Percentiles rank a stretch among this genome's conserved stretches.
phyloP scores from a whole-genome alignment of 1,139 yeast species.

The Sugiyamaella pinicola region DNA sequence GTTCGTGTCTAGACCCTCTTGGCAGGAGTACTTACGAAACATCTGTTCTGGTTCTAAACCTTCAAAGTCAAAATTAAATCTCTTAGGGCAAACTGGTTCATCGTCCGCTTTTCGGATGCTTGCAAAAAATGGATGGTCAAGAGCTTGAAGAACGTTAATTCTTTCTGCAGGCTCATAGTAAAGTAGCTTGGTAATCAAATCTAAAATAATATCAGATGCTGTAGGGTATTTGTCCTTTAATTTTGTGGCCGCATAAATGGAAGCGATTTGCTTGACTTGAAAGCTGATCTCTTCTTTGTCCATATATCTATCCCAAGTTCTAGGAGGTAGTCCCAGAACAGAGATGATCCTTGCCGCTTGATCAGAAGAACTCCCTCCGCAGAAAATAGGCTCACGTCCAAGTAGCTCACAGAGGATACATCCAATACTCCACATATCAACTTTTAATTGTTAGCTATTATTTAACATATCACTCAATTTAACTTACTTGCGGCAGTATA shows the following conservation, averaged over 20 bases:
- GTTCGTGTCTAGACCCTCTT: slow-evolving; percentile 54
- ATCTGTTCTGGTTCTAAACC: slow-evolving; percentile 14
- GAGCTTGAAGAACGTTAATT: slow-evolving; percentile 78
- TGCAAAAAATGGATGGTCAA: slow-evolving; percentile 75
- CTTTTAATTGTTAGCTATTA: slow-evolving; percentile 44
- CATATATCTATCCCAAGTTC: slow-evolving; percentile 32
- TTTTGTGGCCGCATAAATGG: slow-evolving; percentile 50
- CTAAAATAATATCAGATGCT: slow-evolving; percentile 74
- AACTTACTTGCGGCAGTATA: slow-evolving; percentile 43
- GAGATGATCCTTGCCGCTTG: slow-evolving; percentile 77
- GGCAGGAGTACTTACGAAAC: slow-evolving; percentile 58
- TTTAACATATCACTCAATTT: background rate
- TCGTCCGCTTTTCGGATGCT: slow-evolving; percentile 86
- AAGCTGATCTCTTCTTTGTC: slow-evolving; percentile 24
- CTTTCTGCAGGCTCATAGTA: slow-evolving; percentile 78
- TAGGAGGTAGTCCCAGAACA: slow-evolving; percentile 81
- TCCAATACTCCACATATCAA: slow-evolving; percentile 94
- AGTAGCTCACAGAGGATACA: slow-evolving; percentile 86
- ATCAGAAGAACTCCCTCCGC: slow-evolving; percentile 82
- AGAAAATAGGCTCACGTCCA: slow-evolving; percentile 80
- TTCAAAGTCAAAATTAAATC: slow-evolving; percentile 81
- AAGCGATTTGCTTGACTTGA: slow-evolving; percentile 24
- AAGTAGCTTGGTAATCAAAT: slow-evolving; percentile 69
- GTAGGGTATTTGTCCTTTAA: slow-evolving; percentile 64
- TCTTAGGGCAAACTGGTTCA: slow-evolving; percentile 72